phyloP scores from a whole-genome alignment of 2,329 filamentous ascomycete genomes.

The Colletotrichum tabaci region DNA sequence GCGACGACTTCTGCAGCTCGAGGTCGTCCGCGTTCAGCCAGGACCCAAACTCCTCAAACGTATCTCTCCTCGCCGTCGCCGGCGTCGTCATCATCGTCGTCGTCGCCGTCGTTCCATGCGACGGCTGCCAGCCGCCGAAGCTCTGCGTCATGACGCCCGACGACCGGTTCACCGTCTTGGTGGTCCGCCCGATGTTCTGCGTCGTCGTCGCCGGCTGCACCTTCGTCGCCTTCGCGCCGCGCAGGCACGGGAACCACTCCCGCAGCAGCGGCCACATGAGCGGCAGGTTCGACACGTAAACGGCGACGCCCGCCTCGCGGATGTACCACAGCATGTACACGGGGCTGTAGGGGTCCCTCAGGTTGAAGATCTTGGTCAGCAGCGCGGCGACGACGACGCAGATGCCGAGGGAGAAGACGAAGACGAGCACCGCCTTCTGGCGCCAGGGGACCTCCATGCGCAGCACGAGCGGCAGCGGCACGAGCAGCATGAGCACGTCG shows the following conservation, averaged over 20 bases:
- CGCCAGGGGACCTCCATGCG: slow-evolving; percentile 50
- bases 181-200: background rate
- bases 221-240: background rate
- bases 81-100: background rate
- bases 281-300: slow-evolving; percentile 68
- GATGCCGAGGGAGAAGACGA: slow-evolving; percentile 64
- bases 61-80: slow-evolving; percentile 7
- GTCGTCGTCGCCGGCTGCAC: slow-evolving; percentile 27
- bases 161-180: background rate
- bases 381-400: slow-evolving; percentile 61
- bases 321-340: slow-evolving; percentile 67
- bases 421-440: slow-evolving; percentile 62
- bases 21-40: slow-evolving; percentile 27
- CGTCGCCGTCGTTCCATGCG: background rate
- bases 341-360: slow-evolving; percentile 44
- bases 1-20: slow-evolving; percentile 19
- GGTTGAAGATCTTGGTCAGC: slow-evolving; percentile 64
- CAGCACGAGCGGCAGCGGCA: slow-evolving; percentile 63
- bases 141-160: background rate
- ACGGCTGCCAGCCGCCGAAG: background rate
- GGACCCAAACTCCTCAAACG: slow-evolving; percentile 18
- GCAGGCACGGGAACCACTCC: slow-evolving; percentile 46
- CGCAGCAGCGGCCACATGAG: slow-evolving; percentile 67
- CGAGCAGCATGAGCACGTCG: slow-evolving; percentile 62
- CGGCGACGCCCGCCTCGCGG: slow-evolving; percentile 66